Evolutionary conservation across 495 filamentous ascomycete species (phyloP), one percentile per base, ranked within the genome.

Genomic region (Daldinia loculata): DNA sequence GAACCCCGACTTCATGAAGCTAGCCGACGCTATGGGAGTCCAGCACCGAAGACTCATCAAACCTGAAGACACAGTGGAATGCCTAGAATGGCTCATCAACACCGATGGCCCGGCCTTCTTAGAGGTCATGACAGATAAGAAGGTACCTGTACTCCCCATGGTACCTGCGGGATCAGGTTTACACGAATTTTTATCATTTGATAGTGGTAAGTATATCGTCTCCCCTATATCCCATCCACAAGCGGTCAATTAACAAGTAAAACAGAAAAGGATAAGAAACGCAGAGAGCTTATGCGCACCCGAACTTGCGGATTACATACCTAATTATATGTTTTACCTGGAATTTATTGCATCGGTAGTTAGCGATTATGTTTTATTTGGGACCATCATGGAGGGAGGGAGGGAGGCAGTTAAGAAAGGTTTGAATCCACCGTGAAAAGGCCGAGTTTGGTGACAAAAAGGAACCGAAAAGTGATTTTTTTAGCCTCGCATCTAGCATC

Each of bases 131-230:
- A 87, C 86, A 6, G 85, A 88, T 67, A 94, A 97, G 86, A 97
- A 98, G 88, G 92, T 98, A n/a, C 94, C 96, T 50, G 96, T 99
- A 15, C 83, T 99, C 58, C 95, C 95, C 19, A 98, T 98, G 95
- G 95, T 99, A 55, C 94, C 94, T 24, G 89, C 86, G 32, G 95
- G 96, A 32, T 88, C 84, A 65, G 96, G 85, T 65, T 84, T 99
- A 70, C 93, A 98, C 76, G 96, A 99, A 81, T 97, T 98, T 83
- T 82, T 97, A 75, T 85, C 94, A 19, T 99, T 93, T 79, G 95
- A 99, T 78, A 84, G 88, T 85, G 88, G 92, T 94, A 75, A 61
- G 80, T 79, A 30, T 15, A 41, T 51, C 4, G 14, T 63, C 34
- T 6, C 26, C 41, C 55, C 15, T 50, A 9, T 29, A 19, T 32